Conservation (phyloP, 129 eudicot species). For the Flaveria ramosissima region DNA sequence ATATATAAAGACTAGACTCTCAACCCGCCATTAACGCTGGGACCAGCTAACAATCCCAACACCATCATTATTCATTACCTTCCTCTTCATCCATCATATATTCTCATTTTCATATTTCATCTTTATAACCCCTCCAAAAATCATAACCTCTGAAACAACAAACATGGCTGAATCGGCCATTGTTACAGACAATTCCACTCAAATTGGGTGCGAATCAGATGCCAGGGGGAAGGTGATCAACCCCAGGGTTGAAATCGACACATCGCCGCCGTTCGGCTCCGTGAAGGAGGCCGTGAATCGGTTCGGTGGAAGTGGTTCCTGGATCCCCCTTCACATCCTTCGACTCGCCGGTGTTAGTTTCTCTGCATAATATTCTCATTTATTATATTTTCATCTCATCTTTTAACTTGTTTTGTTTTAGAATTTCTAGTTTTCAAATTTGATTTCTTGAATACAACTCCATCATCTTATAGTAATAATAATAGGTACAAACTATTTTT, state of each 20-base stretch:
- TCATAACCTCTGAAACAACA: neutral
- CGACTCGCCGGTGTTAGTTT: constrained; percentile 56
- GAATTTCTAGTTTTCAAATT: too few relatives aligned
- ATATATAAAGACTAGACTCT: constrained; percentile 1
- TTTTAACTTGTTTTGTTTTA: too few relatives aligned
- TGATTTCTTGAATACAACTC: too few relatives aligned
- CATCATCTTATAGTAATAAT: too few relatives aligned
- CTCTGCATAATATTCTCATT: neutral
- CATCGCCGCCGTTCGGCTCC: constrained; percentile 72
- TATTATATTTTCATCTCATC: neutral
- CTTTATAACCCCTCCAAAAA: neutral
- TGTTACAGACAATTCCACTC: constrained; percentile 1
- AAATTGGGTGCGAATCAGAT: too few relatives aligned
- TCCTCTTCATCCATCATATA: constrained; percentile 16
- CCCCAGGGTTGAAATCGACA: constrained; percentile 72
- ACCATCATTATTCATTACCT: constrained; percentile 38
- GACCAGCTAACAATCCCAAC: constrained; percentile 38
- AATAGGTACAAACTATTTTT: too few relatives aligned
- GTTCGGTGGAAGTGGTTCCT: constrained; percentile 89
- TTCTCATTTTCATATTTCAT: constrained; percentile 14
- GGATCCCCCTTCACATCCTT: constrained; percentile 62
- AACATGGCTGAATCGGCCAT: constrained; percentile 3
- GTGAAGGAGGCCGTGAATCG: constrained; percentile 82
- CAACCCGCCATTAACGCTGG: constrained; percentile 43
- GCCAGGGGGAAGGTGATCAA: constrained; percentile 25